A percentile compares a stretch with the other conserved stretches of the same genome.
phyloP scores from a whole-genome alignment of 108 stramenopile species.

The Bacterosira constricta region DNA sequence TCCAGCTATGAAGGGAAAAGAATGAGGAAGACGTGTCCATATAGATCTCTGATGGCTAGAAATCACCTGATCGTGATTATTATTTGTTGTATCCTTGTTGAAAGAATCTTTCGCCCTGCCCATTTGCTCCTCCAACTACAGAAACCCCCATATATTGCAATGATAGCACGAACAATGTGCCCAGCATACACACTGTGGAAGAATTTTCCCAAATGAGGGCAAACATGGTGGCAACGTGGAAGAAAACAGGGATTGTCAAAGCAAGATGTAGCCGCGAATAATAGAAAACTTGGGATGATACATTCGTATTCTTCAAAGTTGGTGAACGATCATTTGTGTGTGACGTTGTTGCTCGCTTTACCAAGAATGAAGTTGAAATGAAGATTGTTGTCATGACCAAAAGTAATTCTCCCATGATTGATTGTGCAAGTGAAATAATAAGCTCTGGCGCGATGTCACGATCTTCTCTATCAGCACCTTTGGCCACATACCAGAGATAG shows the following conservation, averaged over 20 bases:
- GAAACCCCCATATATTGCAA: slow-evolving; percentile 35
- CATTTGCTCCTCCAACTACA: slow-evolving; percentile 10
- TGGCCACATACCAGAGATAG: slow-evolving; percentile 9
- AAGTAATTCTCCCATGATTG: background rate
- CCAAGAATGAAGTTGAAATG: background rate
- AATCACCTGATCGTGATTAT: background rate
- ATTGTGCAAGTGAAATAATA: background rate
- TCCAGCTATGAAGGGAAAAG: slow-evolving; percentile 2
- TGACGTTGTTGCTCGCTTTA: background rate
- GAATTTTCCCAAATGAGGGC: slow-evolving; percentile 68
- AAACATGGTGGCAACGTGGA: slow-evolving; percentile 51
- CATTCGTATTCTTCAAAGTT: background rate
- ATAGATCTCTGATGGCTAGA: too few species aligned
- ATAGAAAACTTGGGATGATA: slow-evolving; percentile 13
- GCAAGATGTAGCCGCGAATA: slow-evolving; percentile 49
- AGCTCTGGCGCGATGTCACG: too few species aligned
- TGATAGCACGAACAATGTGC: slow-evolving; percentile 33
- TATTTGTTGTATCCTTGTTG: background rate
- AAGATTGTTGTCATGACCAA: background rate
- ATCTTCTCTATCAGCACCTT: background rate
- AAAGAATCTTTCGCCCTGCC: background rate
- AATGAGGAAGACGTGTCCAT: slow-evolving; percentile 1
- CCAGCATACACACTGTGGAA: slow-evolving; percentile 35
- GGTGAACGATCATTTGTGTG: background rate
- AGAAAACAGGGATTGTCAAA: slow-evolving; percentile 29